phyloP scores from a whole-genome alignment of 768 basidiomycete genomes.

The Melanogaster broomeanus region DNA sequence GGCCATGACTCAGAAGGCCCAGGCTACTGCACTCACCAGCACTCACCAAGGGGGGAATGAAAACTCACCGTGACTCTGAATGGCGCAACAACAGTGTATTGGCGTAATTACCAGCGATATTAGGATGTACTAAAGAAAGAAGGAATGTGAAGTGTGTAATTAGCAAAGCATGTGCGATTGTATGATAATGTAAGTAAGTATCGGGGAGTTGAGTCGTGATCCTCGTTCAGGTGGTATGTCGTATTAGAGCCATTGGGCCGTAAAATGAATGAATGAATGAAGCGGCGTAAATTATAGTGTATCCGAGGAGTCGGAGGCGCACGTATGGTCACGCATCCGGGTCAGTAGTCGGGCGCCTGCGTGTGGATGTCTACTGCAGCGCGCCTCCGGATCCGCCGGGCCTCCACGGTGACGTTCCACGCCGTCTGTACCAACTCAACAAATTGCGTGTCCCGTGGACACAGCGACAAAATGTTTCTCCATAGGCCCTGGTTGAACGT shows the following conservation, averaged over 20 bases:
- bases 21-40: background rate
- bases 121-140: conserved; percentile 2
- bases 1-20: background rate
- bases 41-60: no score
- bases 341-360: conserved; percentile 5
- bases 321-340: conserved; percentile 20
- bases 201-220: conserved; percentile 25
- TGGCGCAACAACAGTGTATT: conserved; percentile 4
- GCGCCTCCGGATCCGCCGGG: conserved; percentile 37
- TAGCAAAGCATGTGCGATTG: conserved; percentile 21
- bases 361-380: conserved; percentile 6
- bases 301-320: conserved; percentile 6
- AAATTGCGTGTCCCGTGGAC: conserved; percentile 45
- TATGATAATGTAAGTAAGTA: conserved; percentile 13
- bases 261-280: conserved; percentile 12
- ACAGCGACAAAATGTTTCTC: conserved; percentile 62
- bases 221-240: conserved; percentile 28
- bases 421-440: conserved; percentile 54
- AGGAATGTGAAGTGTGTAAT: conserved; percentile 13
- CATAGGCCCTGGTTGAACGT: conserved; percentile 61
- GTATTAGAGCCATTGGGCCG: conserved; percentile 27
- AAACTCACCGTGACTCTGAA: background rate
- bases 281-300: conserved; percentile 15
- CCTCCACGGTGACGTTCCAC: conserved; percentile 78
- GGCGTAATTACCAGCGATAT: conserved; percentile 22